Percentiles rank a stretch among this genome's conserved stretches.
phyloP scores from a whole-genome alignment of 1,139 yeast genomes.

The Blastobotrys ciferrii region DNA sequence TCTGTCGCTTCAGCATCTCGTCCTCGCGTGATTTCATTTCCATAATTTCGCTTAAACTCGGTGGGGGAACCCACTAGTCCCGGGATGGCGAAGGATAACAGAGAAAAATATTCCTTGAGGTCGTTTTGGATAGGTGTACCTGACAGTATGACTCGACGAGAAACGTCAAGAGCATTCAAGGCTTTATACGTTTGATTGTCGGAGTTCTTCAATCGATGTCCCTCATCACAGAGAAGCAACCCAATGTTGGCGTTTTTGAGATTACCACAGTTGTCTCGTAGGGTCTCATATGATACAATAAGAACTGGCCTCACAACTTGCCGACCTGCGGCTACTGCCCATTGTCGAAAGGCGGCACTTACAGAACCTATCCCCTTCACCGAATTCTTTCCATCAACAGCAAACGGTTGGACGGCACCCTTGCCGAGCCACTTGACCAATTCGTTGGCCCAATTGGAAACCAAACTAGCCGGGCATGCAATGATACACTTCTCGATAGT shows the following conservation, averaged over 20 bases:
- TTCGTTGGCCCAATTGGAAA: conserved; percentile 97
- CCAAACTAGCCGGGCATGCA: conserved; percentile 94
- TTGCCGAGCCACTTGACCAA: conserved; percentile 94
- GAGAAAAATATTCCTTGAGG: conserved; percentile 88
- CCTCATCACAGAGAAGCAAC: conserved; percentile 89
- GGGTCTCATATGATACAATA: conserved; percentile 92
- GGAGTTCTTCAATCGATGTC: conserved; percentile 91
- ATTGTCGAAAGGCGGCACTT: conserved; percentile 65
- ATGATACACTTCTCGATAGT: conserved; percentile 89
- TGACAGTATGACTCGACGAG: conserved; percentile 84
- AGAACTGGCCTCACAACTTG: conserved; percentile 89
- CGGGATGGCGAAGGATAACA: conserved; percentile 91
- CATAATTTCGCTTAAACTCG: conserved; percentile 85
- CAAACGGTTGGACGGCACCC: conserved; percentile 82
- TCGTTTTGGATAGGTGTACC: conserved; percentile 99
- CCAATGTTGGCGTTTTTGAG: conserved; percentile 83
- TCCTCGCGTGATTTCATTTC: conserved; percentile 73
- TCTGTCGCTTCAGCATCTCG: conserved; percentile 92
- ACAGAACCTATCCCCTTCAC: conserved; percentile 40
- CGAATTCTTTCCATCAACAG: conserved; percentile 81
- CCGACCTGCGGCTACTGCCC: conserved; percentile 91
- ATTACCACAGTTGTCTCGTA: conserved; percentile 79
- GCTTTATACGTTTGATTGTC: conserved; percentile 93
- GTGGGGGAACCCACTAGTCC: conserved; percentile 81
- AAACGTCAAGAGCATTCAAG: conserved; percentile 74